Percentiles rank a stretch among this genome's conserved stretches.
Conservation (phyloP, 495 filamentous ascomycete species). For the Penicillium turbatum region DNA sequence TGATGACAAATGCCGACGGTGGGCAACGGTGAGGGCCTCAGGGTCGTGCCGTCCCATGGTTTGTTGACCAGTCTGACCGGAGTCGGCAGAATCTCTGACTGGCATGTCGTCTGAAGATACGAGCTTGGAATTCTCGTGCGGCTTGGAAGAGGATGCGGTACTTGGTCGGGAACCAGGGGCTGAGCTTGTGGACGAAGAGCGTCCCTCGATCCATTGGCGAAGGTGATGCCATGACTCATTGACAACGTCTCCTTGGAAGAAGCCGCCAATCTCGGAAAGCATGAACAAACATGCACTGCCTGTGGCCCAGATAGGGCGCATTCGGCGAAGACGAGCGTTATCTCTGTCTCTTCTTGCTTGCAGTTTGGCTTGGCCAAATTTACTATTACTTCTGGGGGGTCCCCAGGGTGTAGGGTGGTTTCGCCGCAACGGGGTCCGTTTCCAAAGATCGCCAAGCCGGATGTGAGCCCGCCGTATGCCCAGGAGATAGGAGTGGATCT, state of each 20-base stretch:
- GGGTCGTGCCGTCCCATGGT: slow-evolving; percentile 62
- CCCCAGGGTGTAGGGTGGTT: slow-evolving; percentile 66
- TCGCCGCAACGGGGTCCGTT: slow-evolving; percentile 69
- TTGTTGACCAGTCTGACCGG: slow-evolving; percentile 22
- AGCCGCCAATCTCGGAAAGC: slow-evolving; percentile 76
- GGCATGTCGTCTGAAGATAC: slow-evolving; percentile 2
- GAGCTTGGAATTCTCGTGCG: slow-evolving; percentile 5
- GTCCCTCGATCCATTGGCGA: slow-evolving; percentile 52
- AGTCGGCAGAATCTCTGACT: slow-evolving; percentile 11
- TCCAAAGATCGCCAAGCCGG: slow-evolving; percentile 77
- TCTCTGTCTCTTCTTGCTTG: slow-evolving; percentile 54
- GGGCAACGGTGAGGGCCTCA: slow-evolving; percentile 74
- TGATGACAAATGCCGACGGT: slow-evolving; percentile 66
- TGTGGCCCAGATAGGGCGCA: slow-evolving; percentile 84
- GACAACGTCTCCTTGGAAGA: slow-evolving; percentile 87
- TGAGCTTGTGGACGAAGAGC: slow-evolving; percentile 12
- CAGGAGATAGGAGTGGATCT: slow-evolving; percentile 81
- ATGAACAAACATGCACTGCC: slow-evolving; percentile 80
- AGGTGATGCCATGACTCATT: slow-evolving; percentile 67
- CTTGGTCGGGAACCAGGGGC: slow-evolving; percentile 35
- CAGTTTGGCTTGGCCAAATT: slow-evolving; percentile 51
- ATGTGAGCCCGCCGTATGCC: slow-evolving; percentile 79
- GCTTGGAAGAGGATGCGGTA: slow-evolving; percentile 32
- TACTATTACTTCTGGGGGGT: slow-evolving; percentile 57
- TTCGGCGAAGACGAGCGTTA: slow-evolving; percentile 53